Percentiles rank a stretch among this genome's conserved stretches.
Evolutionary conservation across 805 yeast species (phyloP).

Genomic region (Ogataea nonfermentans): DNA sequence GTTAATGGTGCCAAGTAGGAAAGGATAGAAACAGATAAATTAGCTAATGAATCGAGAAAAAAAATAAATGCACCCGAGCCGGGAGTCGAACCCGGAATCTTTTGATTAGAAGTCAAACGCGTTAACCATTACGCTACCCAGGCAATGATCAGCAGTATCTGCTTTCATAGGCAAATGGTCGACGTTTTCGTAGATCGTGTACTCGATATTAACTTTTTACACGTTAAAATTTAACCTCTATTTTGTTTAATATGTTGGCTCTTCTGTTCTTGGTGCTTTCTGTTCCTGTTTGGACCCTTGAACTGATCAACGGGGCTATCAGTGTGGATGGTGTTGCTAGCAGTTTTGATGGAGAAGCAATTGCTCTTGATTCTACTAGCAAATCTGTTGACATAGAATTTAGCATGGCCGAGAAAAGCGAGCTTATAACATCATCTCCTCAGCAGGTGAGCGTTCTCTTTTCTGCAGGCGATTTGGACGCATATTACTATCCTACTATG

Average conservation of each 20-base stretch:
- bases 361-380: slow-evolving; percentile 8
- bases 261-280: slow-evolving; percentile 4
- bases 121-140: slow-evolving; percentile 66
- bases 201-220: not conserved
- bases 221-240: slow-evolving; percentile 1
- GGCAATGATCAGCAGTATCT: slow-evolving; percentile 30
- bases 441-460: slow-evolving; percentile 29
- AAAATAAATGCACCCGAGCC: slow-evolving; percentile 36
- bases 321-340: slow-evolving; percentile 10
- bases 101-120: slow-evolving; percentile 66
- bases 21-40: not conserved
- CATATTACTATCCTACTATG: slow-evolving; percentile 25
- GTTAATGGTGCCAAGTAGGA: too few species aligned
- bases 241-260: slow-evolving; percentile 7
- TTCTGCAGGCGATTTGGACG: slow-evolving; percentile 16
- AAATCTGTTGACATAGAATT: slow-evolving; percentile 18
- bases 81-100: slow-evolving; percentile 65
- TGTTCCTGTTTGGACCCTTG: slow-evolving; percentile 6
- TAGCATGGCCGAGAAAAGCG: slow-evolving; percentile 6
- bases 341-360: slow-evolving; percentile 5
- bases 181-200: not conserved
- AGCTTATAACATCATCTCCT: slow-evolving; percentile 14
- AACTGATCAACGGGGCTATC: slow-evolving; percentile 1
- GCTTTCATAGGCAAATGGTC: too few species aligned
- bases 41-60: not conserved